phyloP scores from a whole-genome alignment of 805 yeast genomes.

The Starmerella sp. region DNA sequence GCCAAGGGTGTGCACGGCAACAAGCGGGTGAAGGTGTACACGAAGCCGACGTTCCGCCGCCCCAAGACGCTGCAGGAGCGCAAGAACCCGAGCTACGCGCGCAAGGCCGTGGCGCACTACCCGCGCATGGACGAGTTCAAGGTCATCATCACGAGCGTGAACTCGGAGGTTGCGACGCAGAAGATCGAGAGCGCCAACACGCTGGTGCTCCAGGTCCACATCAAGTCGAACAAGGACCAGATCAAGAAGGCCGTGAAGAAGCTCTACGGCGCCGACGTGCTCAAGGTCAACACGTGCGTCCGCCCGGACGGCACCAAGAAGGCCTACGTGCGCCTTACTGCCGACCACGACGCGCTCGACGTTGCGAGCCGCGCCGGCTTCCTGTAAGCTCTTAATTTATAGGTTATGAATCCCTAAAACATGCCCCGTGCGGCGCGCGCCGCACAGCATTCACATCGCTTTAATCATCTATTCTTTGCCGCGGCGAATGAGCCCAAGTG shows the following conservation, averaged over 20 bases:
- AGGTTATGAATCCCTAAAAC: conserved; percentile 9
- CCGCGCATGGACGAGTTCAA: conserved; percentile 94
- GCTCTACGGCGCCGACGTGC: conserved; percentile 92
- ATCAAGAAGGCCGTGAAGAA: conserved; percentile 97
- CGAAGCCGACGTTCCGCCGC: conserved; percentile 86
- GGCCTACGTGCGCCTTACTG: conserved; percentile 98
- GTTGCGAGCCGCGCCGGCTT: conserved; percentile 99
- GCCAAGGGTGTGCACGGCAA: conserved; percentile 90
- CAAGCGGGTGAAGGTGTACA: conserved; percentile 87
- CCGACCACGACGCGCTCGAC: conserved; percentile 98
- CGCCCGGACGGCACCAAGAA: conserved; percentile 99
- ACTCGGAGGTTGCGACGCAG: conserved; percentile 98
- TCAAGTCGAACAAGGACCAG: conserved; percentile 96
- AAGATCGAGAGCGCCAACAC: conserved; percentile 99
- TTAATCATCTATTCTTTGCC: too few relatives aligned
- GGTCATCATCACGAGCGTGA: conserved; percentile 86
- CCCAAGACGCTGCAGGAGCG: conserved; percentile 95
- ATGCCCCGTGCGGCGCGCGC: background rate
- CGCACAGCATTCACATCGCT: too few relatives aligned
- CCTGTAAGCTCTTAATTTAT: conserved; percentile 46
- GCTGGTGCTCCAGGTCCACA: conserved; percentile 94
- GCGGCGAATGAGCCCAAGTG: too few relatives aligned
- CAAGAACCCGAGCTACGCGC: conserved; percentile 89
- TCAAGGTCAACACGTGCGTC: conserved; percentile 88
- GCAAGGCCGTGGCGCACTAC: conserved; percentile 95